Evolutionary conservation across 2,329 filamentous ascomycete genomes (phyloP).

Genomic region (Metarhizium brunneum): DNA sequence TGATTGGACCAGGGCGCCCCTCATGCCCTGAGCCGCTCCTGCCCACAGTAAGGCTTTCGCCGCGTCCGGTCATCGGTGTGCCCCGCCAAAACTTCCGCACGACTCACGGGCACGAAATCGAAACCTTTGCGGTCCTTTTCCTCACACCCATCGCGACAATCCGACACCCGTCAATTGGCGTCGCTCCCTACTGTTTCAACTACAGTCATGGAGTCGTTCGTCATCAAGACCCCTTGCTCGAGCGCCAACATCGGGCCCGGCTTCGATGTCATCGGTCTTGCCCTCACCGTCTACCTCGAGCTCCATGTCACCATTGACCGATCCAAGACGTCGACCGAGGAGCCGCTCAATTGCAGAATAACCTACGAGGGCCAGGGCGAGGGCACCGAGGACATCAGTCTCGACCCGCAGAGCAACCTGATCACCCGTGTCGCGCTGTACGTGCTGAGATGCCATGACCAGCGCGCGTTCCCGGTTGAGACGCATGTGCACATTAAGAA

Average conservation of each 20-base stretch:
- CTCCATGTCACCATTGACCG: conserved; percentile 70
- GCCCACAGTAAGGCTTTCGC: not conserved
- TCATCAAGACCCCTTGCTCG: conserved; percentile 79
- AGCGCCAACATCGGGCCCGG: conserved; percentile 96
- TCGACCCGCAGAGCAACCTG: conserved; percentile 80
- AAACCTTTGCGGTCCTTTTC: no score
- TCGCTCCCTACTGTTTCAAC: conserved; percentile 16
- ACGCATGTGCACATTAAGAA: conserved; percentile 94
- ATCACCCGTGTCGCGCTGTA: conserved; percentile 92
- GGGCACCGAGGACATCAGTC: conserved; percentile 62
- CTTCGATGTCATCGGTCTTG: conserved; percentile 95
- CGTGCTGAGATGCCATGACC: conserved; percentile 83
- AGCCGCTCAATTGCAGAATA: conserved; percentile 75
- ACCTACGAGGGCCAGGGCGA: conserved; percentile 81
- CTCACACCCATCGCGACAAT: not conserved
- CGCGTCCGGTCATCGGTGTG: not conserved
- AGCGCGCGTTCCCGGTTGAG: conserved; percentile 72
- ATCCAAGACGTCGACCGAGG: conserved; percentile 38
- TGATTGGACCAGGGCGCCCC: not conserved
- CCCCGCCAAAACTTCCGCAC: not conserved
- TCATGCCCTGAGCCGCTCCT: not conserved
- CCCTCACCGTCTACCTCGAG: conserved; percentile 89
- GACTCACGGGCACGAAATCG: not conserved
- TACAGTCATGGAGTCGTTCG: conserved; percentile 48
- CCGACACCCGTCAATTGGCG: not conserved